Base-by-base conservation (phyloP, 2,329 filamentous ascomycete genomes). In the Emericellopsis atlantica region DNA sequence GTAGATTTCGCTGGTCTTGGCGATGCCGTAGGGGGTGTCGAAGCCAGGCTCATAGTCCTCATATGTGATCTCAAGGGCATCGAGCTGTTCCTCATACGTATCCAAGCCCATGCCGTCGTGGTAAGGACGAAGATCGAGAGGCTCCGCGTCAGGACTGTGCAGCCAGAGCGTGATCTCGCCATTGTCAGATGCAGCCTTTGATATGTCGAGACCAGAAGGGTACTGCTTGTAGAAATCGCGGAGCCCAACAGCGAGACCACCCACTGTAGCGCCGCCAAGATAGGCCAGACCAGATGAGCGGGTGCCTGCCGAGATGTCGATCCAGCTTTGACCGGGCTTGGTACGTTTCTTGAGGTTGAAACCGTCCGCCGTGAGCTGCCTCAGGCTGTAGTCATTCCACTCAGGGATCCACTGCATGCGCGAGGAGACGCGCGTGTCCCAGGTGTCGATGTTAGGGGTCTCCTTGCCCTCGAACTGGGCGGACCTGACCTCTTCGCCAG, bases 211-310 rank as follows among this genome's bases (percentile, higher is more conserved):
- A 14, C 70, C 65, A 0, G 72, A 74, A 0, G 76, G 76, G 47
- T 75, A 76, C 12, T 72, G 65, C 56, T 80, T 71, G 76, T 76
- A 80, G 51, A 79, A 79, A 49, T 79, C 66, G 6, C 67, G 64
- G 45, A 76, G 59, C 1, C 73, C 73, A 10, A 79, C 53, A 5
- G 70, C 75, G 11, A 80, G 58, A n/a, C 76, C 76, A 8, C 76
- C 76, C 9, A 58, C 54, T 0, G 60, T 67, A 10, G 73, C 69
- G 12, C 69, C 69, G 4, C 76, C 76, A 1, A 79, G 62, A 46
- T 78, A 80, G 0, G 66, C 72, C 1, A 75, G 55, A 1, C 76
- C 75, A 3, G 65, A 67, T 1, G 75, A 64, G 10, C 72, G 61
- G 2, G 66, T 70, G 3, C 71, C 72, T 0, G 70, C 73, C 0